Evolutionary conservation across 2,329 filamentous ascomycete genomes (phyloP).

Genomic region (Alternaria burnsii): DNA sequence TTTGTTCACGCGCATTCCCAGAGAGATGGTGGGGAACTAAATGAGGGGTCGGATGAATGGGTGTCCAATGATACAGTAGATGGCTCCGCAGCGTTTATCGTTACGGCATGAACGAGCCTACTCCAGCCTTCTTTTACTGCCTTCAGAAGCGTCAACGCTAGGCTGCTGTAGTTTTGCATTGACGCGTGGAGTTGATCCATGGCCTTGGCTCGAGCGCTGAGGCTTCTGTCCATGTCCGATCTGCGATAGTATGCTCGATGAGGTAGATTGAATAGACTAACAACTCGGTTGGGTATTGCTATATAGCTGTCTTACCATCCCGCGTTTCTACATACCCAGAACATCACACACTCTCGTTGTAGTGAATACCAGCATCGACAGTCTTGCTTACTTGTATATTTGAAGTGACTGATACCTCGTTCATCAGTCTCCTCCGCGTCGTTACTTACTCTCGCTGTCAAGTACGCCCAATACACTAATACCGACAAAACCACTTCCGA

Average conservation of each 20-base stretch:
- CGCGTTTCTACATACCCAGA: conserved; percentile 13
- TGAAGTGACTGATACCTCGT: conserved; percentile 48
- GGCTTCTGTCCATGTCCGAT: conserved; percentile 27
- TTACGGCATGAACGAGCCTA: conserved; percentile 17
- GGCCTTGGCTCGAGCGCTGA: conserved; percentile 29
- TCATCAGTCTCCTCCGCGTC: conserved; percentile 46
- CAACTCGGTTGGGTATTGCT: conserved; percentile 25
- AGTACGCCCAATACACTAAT: conserved; percentile 17
- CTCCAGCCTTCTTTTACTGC: conserved; percentile 34
- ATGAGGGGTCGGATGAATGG: conserved; percentile 36
- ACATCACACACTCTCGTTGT: conserved; percentile 38
- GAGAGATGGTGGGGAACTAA: conserved; percentile 23
- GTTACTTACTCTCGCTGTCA: conserved; percentile 28
- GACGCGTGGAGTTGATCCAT: conserved; percentile 41
- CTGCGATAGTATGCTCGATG: conserved; percentile 33
- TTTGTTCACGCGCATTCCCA: conserved; percentile 19
- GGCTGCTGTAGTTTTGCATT: conserved; percentile 31
- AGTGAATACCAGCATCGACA: conserved; percentile 30
- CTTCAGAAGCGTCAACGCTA: conserved; percentile 33
- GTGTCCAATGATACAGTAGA: conserved; percentile 27
- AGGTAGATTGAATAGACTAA: conserved; percentile 29
- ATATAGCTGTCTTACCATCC: conserved; percentile 41
- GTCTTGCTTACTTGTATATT: conserved; percentile 12
- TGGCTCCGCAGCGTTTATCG: conserved; percentile 18
- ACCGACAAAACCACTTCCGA: conserved; percentile 16